These are phyloP conservation scores for Chaetomium sp. DNA, from an alignment of 2,329 filamentous ascomycete species.

Conservation along the genomic window DNA sequence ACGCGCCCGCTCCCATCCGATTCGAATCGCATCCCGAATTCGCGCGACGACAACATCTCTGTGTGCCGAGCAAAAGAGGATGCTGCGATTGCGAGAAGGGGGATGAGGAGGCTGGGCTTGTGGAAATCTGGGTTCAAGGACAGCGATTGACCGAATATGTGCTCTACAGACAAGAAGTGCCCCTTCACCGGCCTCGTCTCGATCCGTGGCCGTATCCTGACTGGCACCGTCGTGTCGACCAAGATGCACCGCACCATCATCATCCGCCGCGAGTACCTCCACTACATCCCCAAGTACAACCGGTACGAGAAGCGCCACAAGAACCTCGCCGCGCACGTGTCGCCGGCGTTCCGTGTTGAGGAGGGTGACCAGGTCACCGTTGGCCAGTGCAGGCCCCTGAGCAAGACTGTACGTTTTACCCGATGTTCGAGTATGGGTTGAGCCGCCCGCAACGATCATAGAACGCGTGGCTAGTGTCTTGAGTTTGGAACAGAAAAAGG, in stretches of 20 bases:
- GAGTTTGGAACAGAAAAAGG: too few relatives aligned
- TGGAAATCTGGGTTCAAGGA: not conserved
- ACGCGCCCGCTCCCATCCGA: conserved; percentile 4
- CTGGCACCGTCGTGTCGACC: conserved; percentile 97
- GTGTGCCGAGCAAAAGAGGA: not conserved
- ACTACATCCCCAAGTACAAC: conserved; percentile 99
- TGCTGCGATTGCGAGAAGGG: not conserved
- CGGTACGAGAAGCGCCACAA: conserved; percentile 99
- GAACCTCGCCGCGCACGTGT: conserved; percentile 99
- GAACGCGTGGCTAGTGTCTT: too few relatives aligned
- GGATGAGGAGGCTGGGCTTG: too few relatives aligned
- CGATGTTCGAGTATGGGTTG: too few relatives aligned
- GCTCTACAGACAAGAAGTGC: conserved; percentile 96
- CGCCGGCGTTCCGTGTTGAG: conserved; percentile 99
- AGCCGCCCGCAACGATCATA: too few relatives aligned
- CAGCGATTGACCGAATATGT: conserved; percentile 15
- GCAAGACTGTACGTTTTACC: conserved; percentile 84
- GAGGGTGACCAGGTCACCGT: conserved; percentile 99
- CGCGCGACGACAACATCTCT: conserved; percentile 2
- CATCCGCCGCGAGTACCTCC: conserved; percentile 99
- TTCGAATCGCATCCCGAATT: conserved; percentile 4
- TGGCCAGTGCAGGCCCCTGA: conserved; percentile 97
- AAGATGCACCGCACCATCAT: conserved; percentile 99
- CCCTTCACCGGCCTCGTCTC: conserved; percentile 98
- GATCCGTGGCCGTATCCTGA: conserved; percentile 99